Base-by-base conservation (phyloP, 169 alveolate genomes). In the Cryptosporidium felis region DNA sequence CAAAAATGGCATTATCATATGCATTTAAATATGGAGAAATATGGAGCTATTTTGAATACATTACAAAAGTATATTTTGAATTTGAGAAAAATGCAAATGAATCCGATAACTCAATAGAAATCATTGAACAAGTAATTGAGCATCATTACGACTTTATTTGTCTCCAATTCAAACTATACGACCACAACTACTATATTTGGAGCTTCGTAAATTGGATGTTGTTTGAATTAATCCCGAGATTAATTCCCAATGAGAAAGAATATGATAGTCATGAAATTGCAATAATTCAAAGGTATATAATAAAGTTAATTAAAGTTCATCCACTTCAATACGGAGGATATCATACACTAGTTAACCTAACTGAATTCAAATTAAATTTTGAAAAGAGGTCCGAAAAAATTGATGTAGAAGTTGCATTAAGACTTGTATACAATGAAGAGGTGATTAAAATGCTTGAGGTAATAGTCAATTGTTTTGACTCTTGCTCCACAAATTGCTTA, bases 241-340 rank as follows among this genome's bases (percentile, higher is more conserved):
- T 40, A 4, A 49, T 36, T 51, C 14, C 21, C 4, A 1, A 8
- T 38, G 26, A n/a, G 28, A 6, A 49, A 10, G 41, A 74, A 74
- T 74, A 21, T 32, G 23, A 28, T 3, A 44, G 23, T 10, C 36
- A 21, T 23, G 45, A 32, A 30, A 51, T 53, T n/a, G 6, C 1
- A 8, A 16, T 51, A 56, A 18, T 58, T 5, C 59, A 46, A 53
- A 36, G 40, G 2, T 74, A 67, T 65, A 28, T 53, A 18, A 74
- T 53, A 10, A 74, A 32, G 6, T 23, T 74, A 2, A 21, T 74
- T 21, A 42, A 49, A 74, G 38, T 41, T 1, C 34, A 53, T 12
- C 85, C 85, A 36, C 40, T 38, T 51, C 36, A 74, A 6, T 74
- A 51, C 40, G 85, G 85, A 51, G 85, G 85, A 32, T 74, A 74